Percentiles rank a stretch among this genome's conserved stretches.
These are phyloP conservation scores for Colletotrichum aenigma DNA, from an alignment of 2,329 filamentous ascomycete genomes.

Conservation along the genomic window DNA sequence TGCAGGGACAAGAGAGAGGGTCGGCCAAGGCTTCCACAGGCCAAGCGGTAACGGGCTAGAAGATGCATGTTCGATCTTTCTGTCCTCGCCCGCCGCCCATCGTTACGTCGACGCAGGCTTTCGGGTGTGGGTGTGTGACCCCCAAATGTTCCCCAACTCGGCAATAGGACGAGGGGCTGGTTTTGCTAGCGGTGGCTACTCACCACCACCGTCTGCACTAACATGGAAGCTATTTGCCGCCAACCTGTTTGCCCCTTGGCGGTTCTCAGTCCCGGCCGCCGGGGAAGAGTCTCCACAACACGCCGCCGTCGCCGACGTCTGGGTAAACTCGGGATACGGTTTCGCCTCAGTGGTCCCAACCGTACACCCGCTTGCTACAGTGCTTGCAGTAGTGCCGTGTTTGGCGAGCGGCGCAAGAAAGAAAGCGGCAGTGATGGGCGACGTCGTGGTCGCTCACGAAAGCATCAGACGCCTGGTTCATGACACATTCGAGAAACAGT, in stretches of 20 bases:
- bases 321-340: not conserved
- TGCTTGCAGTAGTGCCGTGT: slow-evolving; percentile 12
- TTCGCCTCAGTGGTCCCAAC: not conserved
- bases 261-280: not conserved
- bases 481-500: not conserved
- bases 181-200: not conserved
- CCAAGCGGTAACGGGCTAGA: not conserved
- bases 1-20: not conserved
- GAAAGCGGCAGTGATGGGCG: slow-evolving; percentile 2
- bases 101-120: not conserved
- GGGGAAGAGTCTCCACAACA: not conserved
- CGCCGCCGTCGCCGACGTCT: not conserved
- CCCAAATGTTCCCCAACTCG: not conserved
- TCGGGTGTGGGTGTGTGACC: not conserved
- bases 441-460: not conserved
- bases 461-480: not conserved
- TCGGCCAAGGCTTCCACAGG: slow-evolving; percentile 6
- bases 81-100: not conserved
- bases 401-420: not conserved
- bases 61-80: not conserved
- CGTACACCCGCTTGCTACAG: slow-evolving; percentile 1
- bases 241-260: not conserved
- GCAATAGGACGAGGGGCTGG: not conserved
- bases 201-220: not conserved
- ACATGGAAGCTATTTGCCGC: not conserved